These are phyloP conservation scores for Trametes cingulata DNA, from an alignment of 768 basidiomycete species.

Conservation along the genomic window DNA sequence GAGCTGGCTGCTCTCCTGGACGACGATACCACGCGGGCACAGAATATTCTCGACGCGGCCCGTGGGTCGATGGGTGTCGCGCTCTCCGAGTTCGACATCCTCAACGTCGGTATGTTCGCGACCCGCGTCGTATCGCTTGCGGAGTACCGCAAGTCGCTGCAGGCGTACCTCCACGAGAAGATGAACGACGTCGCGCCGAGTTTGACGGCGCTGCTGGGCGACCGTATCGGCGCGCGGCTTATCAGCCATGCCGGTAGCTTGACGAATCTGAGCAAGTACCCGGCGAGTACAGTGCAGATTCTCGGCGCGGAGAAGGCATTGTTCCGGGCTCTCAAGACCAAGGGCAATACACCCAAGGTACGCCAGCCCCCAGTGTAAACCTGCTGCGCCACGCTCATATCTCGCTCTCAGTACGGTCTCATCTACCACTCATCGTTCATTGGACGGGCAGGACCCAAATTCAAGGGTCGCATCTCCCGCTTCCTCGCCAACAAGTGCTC, in stretches of 20 bases:
- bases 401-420: slow-evolving; percentile 77
- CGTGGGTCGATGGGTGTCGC: slow-evolving; percentile 93
- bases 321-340: slow-evolving; percentile 96
- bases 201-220: slow-evolving; percentile 85
- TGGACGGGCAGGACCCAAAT: slow-evolving; percentile 89
- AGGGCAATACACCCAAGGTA: slow-evolving; percentile 97
- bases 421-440: slow-evolving; percentile 97
- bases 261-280: slow-evolving; percentile 97
- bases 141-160: slow-evolving; percentile 90
- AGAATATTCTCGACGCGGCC: slow-evolving; percentile 93
- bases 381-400: not conserved
- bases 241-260: slow-evolving; percentile 97
- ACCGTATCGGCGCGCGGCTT: slow-evolving; percentile 87
- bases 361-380: slow-evolving; percentile 15
- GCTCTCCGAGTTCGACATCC: slow-evolving; percentile 89
- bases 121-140: slow-evolving; percentile 86
- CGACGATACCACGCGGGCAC: slow-evolving; percentile 82
- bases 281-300: slow-evolving; percentile 97
- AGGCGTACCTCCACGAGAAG: slow-evolving; percentile 89
- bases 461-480: slow-evolving; percentile 97
- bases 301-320: slow-evolving; percentile 97
- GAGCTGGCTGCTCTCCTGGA: slow-evolving; percentile 79
- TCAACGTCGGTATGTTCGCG: slow-evolving; percentile 94
- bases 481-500: slow-evolving; percentile 99
- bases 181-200: slow-evolving; percentile 98